Evolutionary conservation across 805 yeast species (phyloP).

Genomic region (Ogataea glucozyma): DNA sequence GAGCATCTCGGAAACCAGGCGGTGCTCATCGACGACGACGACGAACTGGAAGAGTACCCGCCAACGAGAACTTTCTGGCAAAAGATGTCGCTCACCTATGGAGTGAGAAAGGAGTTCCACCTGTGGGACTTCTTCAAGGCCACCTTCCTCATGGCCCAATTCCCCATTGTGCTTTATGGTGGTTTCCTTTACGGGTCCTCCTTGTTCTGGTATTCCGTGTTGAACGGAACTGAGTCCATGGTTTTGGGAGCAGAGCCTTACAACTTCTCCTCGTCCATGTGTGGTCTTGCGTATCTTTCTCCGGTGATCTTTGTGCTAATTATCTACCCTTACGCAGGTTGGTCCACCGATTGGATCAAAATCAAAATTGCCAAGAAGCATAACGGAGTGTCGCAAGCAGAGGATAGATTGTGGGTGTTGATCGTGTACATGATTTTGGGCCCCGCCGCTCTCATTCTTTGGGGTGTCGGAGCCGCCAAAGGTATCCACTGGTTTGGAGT

Average conservation of each 20-base stretch:
- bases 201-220: constrained; percentile 48
- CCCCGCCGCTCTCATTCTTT: constrained; percentile 55
- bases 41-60: constrained; percentile 22
- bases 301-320: constrained; percentile 50
- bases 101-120: constrained; percentile 33
- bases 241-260: constrained; percentile 50
- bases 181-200: constrained; percentile 55
- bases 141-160: constrained; percentile 43
- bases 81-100: constrained; percentile 45
- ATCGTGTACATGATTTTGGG: constrained; percentile 48
- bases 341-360: constrained; percentile 51
- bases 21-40: constrained; percentile 28
- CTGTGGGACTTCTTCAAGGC: constrained; percentile 34
- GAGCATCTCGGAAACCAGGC: constrained; percentile 36
- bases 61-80: constrained; percentile 42
- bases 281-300: constrained; percentile 54
- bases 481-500: constrained; percentile 57
- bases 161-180: constrained; percentile 61
- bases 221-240: constrained; percentile 49
- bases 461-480: constrained; percentile 65
- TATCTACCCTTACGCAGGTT: constrained; percentile 49
- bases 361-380: constrained; percentile 48
- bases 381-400: constrained; percentile 56
- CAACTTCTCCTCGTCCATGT: constrained; percentile 46
- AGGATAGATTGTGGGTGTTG: constrained; percentile 56